Percentiles rank a stretch among this genome's conserved stretches.
phyloP scores from a whole-genome alignment of 805 yeast species.

The Isabelozyma pseudorhagii region DNA sequence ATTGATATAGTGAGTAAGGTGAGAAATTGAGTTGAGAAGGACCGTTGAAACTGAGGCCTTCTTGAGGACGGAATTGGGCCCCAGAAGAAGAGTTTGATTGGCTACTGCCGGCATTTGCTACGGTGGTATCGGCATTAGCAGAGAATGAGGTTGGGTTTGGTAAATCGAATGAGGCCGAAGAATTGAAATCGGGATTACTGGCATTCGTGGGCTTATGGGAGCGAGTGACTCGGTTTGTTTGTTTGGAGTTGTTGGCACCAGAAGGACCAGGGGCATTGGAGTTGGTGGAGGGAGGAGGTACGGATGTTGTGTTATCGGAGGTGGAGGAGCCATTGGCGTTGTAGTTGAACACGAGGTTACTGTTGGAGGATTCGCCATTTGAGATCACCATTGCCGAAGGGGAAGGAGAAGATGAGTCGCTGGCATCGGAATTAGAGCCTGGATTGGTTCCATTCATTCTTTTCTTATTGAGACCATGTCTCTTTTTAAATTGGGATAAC shows the following conservation, averaged over 20 bases:
- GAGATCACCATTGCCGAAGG: not conserved
- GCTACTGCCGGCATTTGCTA: not conserved
- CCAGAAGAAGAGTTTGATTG: slow-evolving; percentile 4
- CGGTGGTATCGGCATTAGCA: slow-evolving; percentile 1
- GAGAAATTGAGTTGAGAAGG: slow-evolving; percentile 11
- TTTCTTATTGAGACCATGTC: slow-evolving; percentile 47
- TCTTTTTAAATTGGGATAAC: slow-evolving; percentile 57
- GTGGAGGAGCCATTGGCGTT: not conserved
- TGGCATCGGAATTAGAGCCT: not conserved
- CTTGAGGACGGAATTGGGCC: slow-evolving; percentile 24
- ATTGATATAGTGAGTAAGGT: slow-evolving; percentile 12
- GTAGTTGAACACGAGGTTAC: not conserved
- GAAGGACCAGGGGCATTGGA: not conserved
- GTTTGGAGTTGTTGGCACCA: not conserved
- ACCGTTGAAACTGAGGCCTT: slow-evolving; percentile 21
- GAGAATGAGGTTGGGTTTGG: slow-evolving; percentile 14
- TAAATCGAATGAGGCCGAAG: slow-evolving; percentile 13
- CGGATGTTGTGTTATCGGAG: not conserved
- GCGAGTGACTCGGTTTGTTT: not conserved
- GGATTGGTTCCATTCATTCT: slow-evolving; percentile 17
- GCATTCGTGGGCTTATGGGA: not conserved
- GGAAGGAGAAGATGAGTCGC: not conserved
- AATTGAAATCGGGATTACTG: not conserved
- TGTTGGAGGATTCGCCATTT: not conserved
- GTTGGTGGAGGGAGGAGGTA: not conserved